Conservation (phyloP, 139 green algal genomes). For the Astrephomene gubernaculifera region DNA sequence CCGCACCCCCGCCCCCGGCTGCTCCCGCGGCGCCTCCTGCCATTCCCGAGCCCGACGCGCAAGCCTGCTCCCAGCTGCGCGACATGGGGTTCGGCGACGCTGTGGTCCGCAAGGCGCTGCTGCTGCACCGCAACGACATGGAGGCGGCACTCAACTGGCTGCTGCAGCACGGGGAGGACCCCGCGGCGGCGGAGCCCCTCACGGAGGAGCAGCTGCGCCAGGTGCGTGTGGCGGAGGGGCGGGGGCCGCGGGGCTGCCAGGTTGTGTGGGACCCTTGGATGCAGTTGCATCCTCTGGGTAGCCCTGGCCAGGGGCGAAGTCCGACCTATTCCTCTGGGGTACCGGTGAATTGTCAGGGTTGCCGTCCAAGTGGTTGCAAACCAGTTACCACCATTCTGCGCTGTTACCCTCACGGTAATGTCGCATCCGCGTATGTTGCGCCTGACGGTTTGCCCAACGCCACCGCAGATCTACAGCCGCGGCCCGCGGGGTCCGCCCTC, state of each 20-base stretch:
- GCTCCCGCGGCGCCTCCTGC: neutral
- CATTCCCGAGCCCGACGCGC: conserved; percentile 49
- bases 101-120: conserved; percentile 64
- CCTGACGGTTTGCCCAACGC: neutral
- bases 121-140: conserved; percentile 58
- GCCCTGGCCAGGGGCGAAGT: too few relatives aligned
- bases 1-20: neutral
- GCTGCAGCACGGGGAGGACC: conserved; percentile 63
- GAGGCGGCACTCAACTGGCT: conserved; percentile 66
- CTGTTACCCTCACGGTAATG: too few relatives aligned
- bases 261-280: too few relatives aligned
- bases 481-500: neutral
- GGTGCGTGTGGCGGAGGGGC: conserved; percentile 9
- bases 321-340: too few relatives aligned
- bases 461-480: conserved; percentile 30
- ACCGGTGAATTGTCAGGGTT: too few relatives aligned
- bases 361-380: too few relatives aligned
- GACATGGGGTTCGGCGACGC: conserved; percentile 67
- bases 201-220: conserved; percentile 60
- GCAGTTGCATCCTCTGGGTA: too few relatives aligned
- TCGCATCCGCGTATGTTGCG: neutral
- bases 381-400: too few relatives aligned
- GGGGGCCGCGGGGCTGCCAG: too few relatives aligned
- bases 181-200: conserved; percentile 54
- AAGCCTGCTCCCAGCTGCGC: conserved; percentile 44